Evolutionary conservation across 768 basidiomycete species (phyloP).

Genomic region (Boletus reticuloceps): DNA sequence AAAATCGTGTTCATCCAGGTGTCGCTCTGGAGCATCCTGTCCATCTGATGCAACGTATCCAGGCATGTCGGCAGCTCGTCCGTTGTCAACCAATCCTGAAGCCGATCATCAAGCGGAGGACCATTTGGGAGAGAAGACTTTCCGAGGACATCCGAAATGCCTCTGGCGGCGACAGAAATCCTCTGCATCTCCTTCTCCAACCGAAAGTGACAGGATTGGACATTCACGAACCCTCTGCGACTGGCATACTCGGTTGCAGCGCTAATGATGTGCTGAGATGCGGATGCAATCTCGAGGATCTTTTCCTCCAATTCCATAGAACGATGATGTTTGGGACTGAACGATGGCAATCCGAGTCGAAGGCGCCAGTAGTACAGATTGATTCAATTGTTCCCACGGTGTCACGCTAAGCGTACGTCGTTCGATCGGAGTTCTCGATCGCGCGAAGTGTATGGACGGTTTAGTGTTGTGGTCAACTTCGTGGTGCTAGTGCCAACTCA

Average conservation of each 20-base stretch:
- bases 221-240: background rate
- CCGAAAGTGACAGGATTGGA: conserved; percentile 10
- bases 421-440: no score
- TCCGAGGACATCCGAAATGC: background rate
- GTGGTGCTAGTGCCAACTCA: no score
- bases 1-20: background rate
- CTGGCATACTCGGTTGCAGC: conserved; percentile 2
- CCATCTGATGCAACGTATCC: conserved; percentile 7
- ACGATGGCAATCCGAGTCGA: no score
- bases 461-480: no score
- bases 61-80: background rate
- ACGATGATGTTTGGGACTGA: no score
- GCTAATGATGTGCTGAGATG: background rate
- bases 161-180: background rate
- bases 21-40: conserved; percentile 4
- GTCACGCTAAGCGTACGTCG: no score
- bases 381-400: no score
- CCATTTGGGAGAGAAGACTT: background rate
- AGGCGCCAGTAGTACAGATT: no score
- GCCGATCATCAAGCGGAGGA: conserved; percentile 7
- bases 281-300: background rate
- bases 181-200: conserved; percentile 13
- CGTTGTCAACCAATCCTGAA: conserved; percentile 10
- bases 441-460: no score
- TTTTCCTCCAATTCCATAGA: conserved; percentile 1